phyloP scores from a whole-genome alignment of 2,329 filamentous ascomycete species.

The Tolypocladium capitatum region DNA sequence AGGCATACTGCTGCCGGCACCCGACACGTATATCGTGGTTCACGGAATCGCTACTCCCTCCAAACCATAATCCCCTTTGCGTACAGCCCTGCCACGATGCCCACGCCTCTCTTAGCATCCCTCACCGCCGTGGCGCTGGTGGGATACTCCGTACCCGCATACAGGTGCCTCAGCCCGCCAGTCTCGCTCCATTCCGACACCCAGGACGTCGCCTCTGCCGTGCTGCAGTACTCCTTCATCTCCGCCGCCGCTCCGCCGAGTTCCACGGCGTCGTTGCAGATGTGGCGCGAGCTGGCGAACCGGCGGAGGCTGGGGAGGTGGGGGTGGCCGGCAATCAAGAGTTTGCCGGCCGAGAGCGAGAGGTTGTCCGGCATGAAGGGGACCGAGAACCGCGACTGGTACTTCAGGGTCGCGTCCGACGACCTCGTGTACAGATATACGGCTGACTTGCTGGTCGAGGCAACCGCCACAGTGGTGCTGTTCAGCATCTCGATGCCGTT shows the following conservation, averaged over 20 bases:
- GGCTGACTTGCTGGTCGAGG: slow-evolving; percentile 16
- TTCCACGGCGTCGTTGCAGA: slow-evolving; percentile 19
- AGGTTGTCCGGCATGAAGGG: slow-evolving; percentile 29
- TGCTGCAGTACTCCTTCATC: slow-evolving; percentile 4
- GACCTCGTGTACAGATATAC: slow-evolving; percentile 18
- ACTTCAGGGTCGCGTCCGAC: not conserved
- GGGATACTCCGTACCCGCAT: slow-evolving; percentile 19
- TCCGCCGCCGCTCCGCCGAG: slow-evolving; percentile 9
- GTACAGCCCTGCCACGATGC: slow-evolving; percentile 24
- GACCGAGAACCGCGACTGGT: slow-evolving; percentile 1
- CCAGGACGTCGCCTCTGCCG: slow-evolving; percentile 12
- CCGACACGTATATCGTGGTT: too few species aligned
- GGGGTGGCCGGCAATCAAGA: slow-evolving; percentile 27
- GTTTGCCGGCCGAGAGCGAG: slow-evolving; percentile 13
- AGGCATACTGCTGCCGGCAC: too few species aligned
- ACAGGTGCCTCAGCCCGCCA: slow-evolving; percentile 18
- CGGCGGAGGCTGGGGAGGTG: slow-evolving; percentile 17
- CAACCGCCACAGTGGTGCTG: slow-evolving; percentile 22
- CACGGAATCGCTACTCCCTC: too few species aligned
- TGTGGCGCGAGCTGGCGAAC: slow-evolving; percentile 17
- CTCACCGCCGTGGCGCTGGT: slow-evolving; percentile 19
- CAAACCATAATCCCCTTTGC: slow-evolving; percentile 20
- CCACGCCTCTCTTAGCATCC: slow-evolving; percentile 16
- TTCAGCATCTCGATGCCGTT: slow-evolving; percentile 29
- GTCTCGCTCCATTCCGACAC: slow-evolving; percentile 21